Conservation (phyloP, 2,329 filamentous ascomycete genomes). For the Zopfia rhizophila region DNA sequence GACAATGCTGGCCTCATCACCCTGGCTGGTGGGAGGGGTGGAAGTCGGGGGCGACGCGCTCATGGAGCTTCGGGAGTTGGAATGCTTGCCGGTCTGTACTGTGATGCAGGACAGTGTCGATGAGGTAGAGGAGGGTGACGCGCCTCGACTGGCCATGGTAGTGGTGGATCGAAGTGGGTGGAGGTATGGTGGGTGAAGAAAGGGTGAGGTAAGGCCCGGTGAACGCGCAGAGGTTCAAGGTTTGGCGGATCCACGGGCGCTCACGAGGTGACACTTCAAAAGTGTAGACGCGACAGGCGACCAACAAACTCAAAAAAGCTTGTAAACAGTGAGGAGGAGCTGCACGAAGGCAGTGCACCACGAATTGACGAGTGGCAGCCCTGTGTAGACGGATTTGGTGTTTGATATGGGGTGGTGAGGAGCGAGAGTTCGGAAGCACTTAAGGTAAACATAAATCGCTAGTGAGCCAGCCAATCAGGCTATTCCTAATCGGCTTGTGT, state of each 20-base stretch:
- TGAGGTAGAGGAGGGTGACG: conserved; percentile 53
- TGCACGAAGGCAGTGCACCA: conserved; percentile 35
- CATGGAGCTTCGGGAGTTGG: conserved; percentile 52
- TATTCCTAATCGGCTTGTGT: conserved; percentile 43
- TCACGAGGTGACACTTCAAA: conserved; percentile 45
- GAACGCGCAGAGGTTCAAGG: conserved; percentile 44
- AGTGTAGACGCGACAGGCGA: conserved; percentile 38
- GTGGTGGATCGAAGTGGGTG: conserved; percentile 27
- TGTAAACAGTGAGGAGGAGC: conserved; percentile 23
- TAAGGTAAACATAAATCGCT: conserved; percentile 49
- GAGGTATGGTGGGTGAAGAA: conserved; percentile 20
- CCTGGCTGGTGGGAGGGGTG: conserved; percentile 74
- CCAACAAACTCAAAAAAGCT: conserved; percentile 24
- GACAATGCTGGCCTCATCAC: conserved; percentile 68
- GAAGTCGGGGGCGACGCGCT: conserved; percentile 67
- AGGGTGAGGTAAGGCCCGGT: conserved; percentile 39
- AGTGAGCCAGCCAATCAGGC: conserved; percentile 50
- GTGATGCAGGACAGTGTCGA: conserved; percentile 56
- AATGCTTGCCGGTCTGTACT: conserved; percentile 43
- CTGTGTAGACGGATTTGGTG: conserved; percentile 33
- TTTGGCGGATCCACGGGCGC: conserved; percentile 35
- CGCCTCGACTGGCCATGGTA: conserved; percentile 45
- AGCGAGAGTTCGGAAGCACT: conserved; percentile 28
- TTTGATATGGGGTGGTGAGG: conserved; percentile 38
- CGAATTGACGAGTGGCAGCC: conserved; percentile 35